phyloP scores from a whole-genome alignment of 768 basidiomycete genomes.

The Hypholoma sublateritium region DNA sequence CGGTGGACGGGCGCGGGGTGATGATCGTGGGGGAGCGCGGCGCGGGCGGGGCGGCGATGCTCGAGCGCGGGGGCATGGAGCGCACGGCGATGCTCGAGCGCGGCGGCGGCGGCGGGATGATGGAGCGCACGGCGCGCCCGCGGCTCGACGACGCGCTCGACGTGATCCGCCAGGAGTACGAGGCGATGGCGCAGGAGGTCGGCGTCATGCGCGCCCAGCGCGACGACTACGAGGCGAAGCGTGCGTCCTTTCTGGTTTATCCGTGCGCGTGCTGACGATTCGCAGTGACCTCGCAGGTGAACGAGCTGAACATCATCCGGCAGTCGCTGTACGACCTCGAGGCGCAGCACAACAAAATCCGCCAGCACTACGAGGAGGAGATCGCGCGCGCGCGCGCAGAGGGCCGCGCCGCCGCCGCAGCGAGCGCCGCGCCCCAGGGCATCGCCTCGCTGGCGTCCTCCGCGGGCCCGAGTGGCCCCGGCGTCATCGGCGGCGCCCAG shows the following conservation, averaged over 20 bases:
- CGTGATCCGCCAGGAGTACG: constrained; percentile 81
- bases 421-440: constrained; percentile 16
- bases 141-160: constrained; percentile 80
- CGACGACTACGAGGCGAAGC: constrained; percentile 89
- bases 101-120: not conserved
- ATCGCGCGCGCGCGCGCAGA: constrained; percentile 70
- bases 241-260: constrained; percentile 35
- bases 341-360: constrained; percentile 79
- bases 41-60: not conserved
- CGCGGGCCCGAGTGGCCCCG: constrained; percentile 1
- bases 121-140: not conserved
- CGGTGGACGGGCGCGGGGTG: not conserved
- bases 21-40: not conserved
- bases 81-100: not conserved
- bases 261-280: not conserved
- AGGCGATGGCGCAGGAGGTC: constrained; percentile 68
- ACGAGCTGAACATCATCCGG: constrained; percentile 87
- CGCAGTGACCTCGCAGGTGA: constrained; percentile 78
- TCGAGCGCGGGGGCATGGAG: not conserved
- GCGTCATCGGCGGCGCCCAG: constrained; percentile 6
- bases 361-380: constrained; percentile 87
- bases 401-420: constrained; percentile 39
- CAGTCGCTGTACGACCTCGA: constrained; percentile 93
- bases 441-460: constrained; percentile 20
- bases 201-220: constrained; percentile 69